phyloP scores from a whole-genome alignment of 768 basidiomycete species.

The Russula brevipes region DNA sequence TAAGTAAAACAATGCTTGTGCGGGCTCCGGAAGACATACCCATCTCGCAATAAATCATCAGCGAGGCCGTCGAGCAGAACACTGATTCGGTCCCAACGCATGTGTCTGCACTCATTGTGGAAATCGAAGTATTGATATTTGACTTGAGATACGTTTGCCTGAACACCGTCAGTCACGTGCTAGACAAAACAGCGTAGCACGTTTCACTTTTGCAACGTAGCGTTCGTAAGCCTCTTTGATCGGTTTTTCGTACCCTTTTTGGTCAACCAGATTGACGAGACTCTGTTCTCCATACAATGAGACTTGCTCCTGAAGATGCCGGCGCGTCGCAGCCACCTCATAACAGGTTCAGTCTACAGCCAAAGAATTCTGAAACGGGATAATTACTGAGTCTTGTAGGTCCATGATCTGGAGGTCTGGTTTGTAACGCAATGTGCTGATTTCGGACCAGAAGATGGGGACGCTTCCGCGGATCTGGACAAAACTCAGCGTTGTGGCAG shows the following conservation, averaged over 20 bases:
- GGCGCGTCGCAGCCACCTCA: slow-evolving; percentile 63
- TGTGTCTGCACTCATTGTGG: slow-evolving; percentile 88
- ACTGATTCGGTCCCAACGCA: slow-evolving; percentile 92
- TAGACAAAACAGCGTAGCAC: neutral
- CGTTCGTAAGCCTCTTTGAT: slow-evolving; percentile 95
- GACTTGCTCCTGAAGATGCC: slow-evolving; percentile 71
- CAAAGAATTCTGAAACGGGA: neutral
- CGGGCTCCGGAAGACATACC: slow-evolving; percentile 40
- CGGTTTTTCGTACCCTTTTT: slow-evolving; percentile 87
- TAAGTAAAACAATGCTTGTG: neutral
- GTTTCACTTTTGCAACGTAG: slow-evolving; percentile 53
- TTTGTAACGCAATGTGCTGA: slow-evolving; percentile 92
- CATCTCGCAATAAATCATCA: slow-evolving; percentile 61
- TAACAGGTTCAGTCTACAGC: slow-evolving; percentile 15
- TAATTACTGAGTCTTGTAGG: slow-evolving; percentile 71
- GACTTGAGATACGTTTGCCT: slow-evolving; percentile 63
- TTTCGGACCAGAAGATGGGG: slow-evolving; percentile 93
- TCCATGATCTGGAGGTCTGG: slow-evolving; percentile 98
- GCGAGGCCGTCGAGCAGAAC: slow-evolving; percentile 72
- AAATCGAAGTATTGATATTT: slow-evolving; percentile 97
- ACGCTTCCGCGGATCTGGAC: slow-evolving; percentile 93
- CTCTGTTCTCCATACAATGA: slow-evolving; percentile 70
- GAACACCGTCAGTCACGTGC: neutral
- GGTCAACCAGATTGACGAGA: slow-evolving; percentile 89
- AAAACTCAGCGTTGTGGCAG: slow-evolving; percentile 67